Conservation (phyloP, 2,329 filamentous ascomycete genomes). For the Botrytis byssoidea region DNA sequence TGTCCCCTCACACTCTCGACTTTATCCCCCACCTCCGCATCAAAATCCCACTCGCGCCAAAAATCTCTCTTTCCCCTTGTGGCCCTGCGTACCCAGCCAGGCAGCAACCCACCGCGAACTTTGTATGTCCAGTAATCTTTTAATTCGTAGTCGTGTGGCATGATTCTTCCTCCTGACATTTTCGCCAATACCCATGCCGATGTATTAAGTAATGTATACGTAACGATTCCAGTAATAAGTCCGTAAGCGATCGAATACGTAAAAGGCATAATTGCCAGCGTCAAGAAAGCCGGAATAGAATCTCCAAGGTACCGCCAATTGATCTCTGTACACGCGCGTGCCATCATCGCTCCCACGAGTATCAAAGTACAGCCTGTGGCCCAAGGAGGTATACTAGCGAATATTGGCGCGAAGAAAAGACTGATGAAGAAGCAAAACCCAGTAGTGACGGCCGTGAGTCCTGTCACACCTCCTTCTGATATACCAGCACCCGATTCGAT, state of each 20-base stretch:
- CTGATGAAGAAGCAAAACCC: slow-evolving; percentile 84
- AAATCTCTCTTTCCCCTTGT: slow-evolving; percentile 28
- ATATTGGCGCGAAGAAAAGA: slow-evolving; percentile 87
- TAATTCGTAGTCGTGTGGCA: slow-evolving; percentile 70
- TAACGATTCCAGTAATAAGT: slow-evolving; percentile 73
- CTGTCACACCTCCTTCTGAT: slow-evolving; percentile 81
- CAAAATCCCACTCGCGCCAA: slow-evolving; percentile 33
- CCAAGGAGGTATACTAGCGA: slow-evolving; percentile 86
- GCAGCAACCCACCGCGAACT: slow-evolving; percentile 71
- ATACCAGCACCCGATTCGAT: slow-evolving; percentile 90
- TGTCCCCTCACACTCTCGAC: slow-evolving; percentile 15
- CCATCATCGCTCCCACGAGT: slow-evolving; percentile 87
- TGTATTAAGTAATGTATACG: slow-evolving; percentile 74
- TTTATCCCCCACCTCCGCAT: slow-evolving; percentile 23
- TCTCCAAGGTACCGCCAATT: slow-evolving; percentile 89
- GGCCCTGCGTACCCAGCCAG: slow-evolving; percentile 67
- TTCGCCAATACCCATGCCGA: slow-evolving; percentile 67
- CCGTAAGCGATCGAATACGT: slow-evolving; percentile 87
- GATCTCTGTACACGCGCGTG: slow-evolving; percentile 72
- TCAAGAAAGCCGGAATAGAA: slow-evolving; percentile 79
- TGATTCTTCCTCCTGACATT: slow-evolving; percentile 64
- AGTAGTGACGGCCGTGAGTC: slow-evolving; percentile 75
- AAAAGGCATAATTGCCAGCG: slow-evolving; percentile 83
- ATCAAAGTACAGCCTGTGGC: slow-evolving; percentile 86
- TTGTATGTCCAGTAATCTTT: slow-evolving; percentile 81